A percentile compares a stretch with the other conserved stretches of the same genome.
Conservation (phyloP, 1,284 basidiomycete genomes). For the Earliella scabrosa region DNA sequence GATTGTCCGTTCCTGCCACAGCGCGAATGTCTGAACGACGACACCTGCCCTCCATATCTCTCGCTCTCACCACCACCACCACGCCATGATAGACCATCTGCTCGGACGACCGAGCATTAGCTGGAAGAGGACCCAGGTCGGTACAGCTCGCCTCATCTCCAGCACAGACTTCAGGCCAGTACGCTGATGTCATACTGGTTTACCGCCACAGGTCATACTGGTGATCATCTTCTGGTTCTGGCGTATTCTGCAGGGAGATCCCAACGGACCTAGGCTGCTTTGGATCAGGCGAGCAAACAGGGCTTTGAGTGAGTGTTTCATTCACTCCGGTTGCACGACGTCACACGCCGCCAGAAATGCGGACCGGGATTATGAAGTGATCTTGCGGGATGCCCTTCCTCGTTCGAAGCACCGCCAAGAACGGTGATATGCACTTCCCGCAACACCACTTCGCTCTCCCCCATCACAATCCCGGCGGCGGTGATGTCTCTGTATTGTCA, state of each 20-base stretch:
- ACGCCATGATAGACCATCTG: slow-evolving; percentile 43
- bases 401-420: too few relatives aligned
- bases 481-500: too few relatives aligned
- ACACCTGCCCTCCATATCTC: background rate
- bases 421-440: too few relatives aligned
- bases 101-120: slow-evolving; percentile 42
- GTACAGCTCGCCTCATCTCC: background rate
- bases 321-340: too few relatives aligned
- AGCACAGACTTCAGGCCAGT: background rate
- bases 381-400: too few relatives aligned
- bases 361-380: too few relatives aligned
- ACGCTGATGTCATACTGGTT: slow-evolving; percentile 6
- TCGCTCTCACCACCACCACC: slow-evolving; percentile 19
- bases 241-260: slow-evolving; percentile 74
- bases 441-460: too few relatives aligned
- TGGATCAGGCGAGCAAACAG: slow-evolving; percentile 67
- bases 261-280: slow-evolving; percentile 66
- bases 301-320: slow-evolving; percentile 55
- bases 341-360: too few relatives aligned
- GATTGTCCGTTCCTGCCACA: slow-evolving; percentile 6
- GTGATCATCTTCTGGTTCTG: slow-evolving; percentile 92
- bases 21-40: slow-evolving; percentile 1
- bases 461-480: too few relatives aligned
- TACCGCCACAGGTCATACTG: slow-evolving; percentile 69
- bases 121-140: slow-evolving; percentile 43